phyloP scores from a whole-genome alignment of 306 rosid species.

The Crotalaria pallida region DNA sequence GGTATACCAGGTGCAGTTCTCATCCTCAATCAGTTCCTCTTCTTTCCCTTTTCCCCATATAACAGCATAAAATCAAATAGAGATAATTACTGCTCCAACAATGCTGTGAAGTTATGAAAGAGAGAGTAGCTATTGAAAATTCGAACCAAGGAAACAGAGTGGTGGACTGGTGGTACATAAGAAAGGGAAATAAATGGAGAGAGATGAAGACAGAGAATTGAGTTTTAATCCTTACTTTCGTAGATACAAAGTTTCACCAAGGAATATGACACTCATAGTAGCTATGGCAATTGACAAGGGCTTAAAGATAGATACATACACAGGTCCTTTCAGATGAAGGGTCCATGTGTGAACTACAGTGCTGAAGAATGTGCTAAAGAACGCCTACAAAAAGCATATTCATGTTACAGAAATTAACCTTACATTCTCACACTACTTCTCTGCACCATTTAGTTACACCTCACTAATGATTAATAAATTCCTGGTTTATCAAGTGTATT shows the following conservation, averaged over 20 bases:
- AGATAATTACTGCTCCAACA: slow-evolving; percentile 32
- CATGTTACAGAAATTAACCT: neutral
- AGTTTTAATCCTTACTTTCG: slow-evolving; percentile 21
- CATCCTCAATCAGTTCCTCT: neutral
- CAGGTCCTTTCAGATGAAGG: slow-evolving; percentile 36
- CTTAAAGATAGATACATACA: slow-evolving; percentile 32
- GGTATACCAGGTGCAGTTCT: neutral
- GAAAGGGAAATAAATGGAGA: neutral
- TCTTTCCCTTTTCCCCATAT: slow-evolving; percentile 40
- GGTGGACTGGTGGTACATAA: too few relatives aligned
- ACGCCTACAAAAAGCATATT: slow-evolving; percentile 12
- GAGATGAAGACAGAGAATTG: neutral
- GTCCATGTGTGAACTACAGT: slow-evolving; percentile 31
- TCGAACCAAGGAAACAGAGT: neutral
- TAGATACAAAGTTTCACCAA: slow-evolving; percentile 34
- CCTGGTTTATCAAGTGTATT: too few relatives aligned
- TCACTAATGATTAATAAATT: too few relatives aligned
- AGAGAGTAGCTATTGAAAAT: neutral
- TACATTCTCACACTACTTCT: too few relatives aligned
- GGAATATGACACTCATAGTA: slow-evolving; percentile 30
- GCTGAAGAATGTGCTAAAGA: slow-evolving; percentile 13
- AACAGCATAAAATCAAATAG: slow-evolving; percentile 40
- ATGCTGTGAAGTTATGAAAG: slow-evolving; percentile 24
- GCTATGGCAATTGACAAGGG: slow-evolving; percentile 42
- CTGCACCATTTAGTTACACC: too few relatives aligned